Evolutionary conservation across 768 basidiomycete species (phyloP).

Genomic region (Auricularia cornea): DNA sequence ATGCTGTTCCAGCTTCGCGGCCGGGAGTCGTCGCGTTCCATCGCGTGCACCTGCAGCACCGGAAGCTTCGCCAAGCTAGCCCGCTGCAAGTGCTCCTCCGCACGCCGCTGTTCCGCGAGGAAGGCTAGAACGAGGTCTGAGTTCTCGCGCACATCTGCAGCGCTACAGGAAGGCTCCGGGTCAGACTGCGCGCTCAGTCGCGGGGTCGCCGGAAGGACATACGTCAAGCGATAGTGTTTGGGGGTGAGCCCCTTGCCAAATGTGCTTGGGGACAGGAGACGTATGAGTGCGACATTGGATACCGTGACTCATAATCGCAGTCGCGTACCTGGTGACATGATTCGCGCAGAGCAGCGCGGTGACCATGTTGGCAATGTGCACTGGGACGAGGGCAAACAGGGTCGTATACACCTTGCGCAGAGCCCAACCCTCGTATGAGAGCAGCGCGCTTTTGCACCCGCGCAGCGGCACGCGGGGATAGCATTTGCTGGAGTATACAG

Average conservation of each 20-base stretch:
- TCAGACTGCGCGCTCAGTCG: too few relatives aligned
- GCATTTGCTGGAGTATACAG: slow-evolving; percentile 47
- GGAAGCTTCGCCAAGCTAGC: too few relatives aligned
- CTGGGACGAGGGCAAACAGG: slow-evolving; percentile 47
- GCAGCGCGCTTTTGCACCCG: slow-evolving; percentile 57
- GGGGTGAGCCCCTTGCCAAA: slow-evolving; percentile 64
- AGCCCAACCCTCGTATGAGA: slow-evolving; percentile 41
- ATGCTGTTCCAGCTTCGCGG: too few relatives aligned
- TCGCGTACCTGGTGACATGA: slow-evolving; percentile 36
- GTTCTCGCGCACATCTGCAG: slow-evolving; percentile 32
- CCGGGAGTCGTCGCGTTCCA: too few relatives aligned
- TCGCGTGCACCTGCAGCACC: too few relatives aligned
- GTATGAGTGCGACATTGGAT: background rate
- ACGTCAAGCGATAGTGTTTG: slow-evolving; percentile 42
- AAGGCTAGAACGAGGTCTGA: slow-evolving; percentile 5
- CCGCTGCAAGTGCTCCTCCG: background rate
- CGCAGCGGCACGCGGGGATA: slow-evolving; percentile 43
- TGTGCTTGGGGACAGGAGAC: slow-evolving; percentile 27
- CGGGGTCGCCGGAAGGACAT: too few relatives aligned
- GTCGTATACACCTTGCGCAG: slow-evolving; percentile 41
- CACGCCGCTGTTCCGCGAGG: background rate
- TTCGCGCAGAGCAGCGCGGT: slow-evolving; percentile 59
- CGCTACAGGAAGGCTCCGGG: too few relatives aligned
- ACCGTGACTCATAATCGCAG: background rate
- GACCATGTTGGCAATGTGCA: slow-evolving; percentile 54